These are phyloP conservation scores for Acanthamoeba healyi DNA, from an alignment of 208 protist species.

Conservation along the genomic window DNA sequence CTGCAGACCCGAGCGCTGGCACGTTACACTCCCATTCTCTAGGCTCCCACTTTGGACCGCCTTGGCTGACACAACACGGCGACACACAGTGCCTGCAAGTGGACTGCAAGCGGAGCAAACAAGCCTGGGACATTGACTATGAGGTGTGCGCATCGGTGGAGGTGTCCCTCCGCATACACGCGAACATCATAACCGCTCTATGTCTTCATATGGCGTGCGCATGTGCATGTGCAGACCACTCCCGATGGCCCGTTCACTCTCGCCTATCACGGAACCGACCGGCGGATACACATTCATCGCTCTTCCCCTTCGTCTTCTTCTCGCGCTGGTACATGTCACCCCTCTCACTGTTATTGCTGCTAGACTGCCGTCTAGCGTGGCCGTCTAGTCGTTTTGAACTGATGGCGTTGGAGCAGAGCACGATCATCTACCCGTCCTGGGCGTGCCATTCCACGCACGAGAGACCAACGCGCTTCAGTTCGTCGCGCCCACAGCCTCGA, in stretches of 20 bases:
- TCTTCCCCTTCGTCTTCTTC: background rate
- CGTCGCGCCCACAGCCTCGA: background rate
- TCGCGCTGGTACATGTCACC: background rate
- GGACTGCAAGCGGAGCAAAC: conserved; percentile 42
- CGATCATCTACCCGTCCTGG: background rate
- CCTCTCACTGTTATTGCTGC: no score
- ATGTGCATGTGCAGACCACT: background rate
- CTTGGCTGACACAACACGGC: no score
- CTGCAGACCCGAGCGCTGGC: background rate
- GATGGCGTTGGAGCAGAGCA: background rate
- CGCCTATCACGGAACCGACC: conserved; percentile 10
- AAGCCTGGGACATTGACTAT: conserved; percentile 33
- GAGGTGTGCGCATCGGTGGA: background rate
- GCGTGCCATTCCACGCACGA: background rate
- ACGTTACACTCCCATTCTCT: no score
- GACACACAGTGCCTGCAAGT: conserved; percentile 38
- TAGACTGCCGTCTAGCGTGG: background rate
- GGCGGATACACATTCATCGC: background rate
- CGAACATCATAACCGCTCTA: no score
- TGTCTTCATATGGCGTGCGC: no score
- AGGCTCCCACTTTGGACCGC: no score
- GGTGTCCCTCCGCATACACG: no score
- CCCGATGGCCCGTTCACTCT: conserved; percentile 50
- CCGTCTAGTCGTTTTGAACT: background rate
- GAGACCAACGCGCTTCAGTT: conserved; percentile 33